Evolutionary conservation across 139 green algal genomes (phyloP), one percentile per base, ranked within the genome.

Genomic region (Volvox reticuliferus): DNA sequence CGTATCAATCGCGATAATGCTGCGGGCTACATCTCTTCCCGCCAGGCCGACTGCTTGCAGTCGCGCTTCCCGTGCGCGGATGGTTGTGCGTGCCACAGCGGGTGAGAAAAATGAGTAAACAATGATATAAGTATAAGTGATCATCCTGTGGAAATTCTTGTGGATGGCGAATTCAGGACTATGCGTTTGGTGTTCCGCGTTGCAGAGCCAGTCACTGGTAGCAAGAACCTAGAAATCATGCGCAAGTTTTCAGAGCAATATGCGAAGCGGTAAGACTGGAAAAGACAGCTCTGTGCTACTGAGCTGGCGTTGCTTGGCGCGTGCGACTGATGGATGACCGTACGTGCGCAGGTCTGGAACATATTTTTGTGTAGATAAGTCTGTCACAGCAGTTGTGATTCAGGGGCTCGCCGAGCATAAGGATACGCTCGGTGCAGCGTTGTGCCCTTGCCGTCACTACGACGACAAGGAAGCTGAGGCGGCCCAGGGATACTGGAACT

Each of bases 241-340:
- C 91, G 98, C 26, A 99, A 99, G 90, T 99, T 99, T 77, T 98
- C 96, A 0, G 98, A 99, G 93, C 97, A 99, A 94, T 99, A 99
- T 94, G 98, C 98, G 13, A 97, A 98, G 86, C 94, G 95, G 96
- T 98, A 88, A 77, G 87, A 32, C 21, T 28, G 65, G 65, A 24
- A 9, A 24, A 28, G 24, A 28, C 65, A 28, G 24, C 36, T 67
- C 71, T 30, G 21, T 79, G 26, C 28, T 79, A 6, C 71, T 20
- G 71, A 55, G 44, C 32, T 30, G 71, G 20, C 71, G 1, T 35
- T 79, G 22, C 2, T 14, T 79, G 71, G 71, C 28, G 22, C 67
- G 44, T 36, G 71, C 2, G 28, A 35, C 71, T 79, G 35, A 21
- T 79, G 20, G 71, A 24, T 73, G 6, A 30, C 65, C 24, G 24